These are phyloP conservation scores for Ogataea neopini DNA, from an alignment of 805 yeast genomes.

Conservation along the genomic window DNA sequence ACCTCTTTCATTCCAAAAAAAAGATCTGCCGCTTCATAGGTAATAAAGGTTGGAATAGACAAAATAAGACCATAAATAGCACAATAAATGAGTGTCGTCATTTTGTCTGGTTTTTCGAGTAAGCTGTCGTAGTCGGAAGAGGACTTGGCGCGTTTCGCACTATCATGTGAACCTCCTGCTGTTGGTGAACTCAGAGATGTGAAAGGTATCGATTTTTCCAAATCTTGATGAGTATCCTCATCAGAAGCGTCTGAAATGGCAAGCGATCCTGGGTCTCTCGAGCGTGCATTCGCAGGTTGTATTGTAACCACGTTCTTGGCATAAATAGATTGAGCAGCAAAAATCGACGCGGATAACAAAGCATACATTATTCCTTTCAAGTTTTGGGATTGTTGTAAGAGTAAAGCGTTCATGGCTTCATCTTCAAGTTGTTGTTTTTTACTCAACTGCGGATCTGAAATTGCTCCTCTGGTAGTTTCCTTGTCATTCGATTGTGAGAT, in stretches of 20 bases:
- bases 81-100: conserved; percentile 79
- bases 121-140: conserved; percentile 9
- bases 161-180: neutral
- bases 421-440: conserved; percentile 11
- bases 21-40: conserved; percentile 52
- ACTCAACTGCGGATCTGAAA: conserved; percentile 18
- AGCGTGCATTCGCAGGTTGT: conserved; percentile 20
- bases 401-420: conserved; percentile 4
- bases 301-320: conserved; percentile 77
- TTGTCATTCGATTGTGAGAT: conserved; percentile 30
- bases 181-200: neutral
- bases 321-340: conserved; percentile 84
- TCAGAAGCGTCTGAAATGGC: conserved; percentile 12
- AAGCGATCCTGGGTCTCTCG: conserved; percentile 19
- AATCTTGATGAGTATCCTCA: conserved; percentile 4
- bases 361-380: conserved; percentile 70
- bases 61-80: conserved; percentile 69
- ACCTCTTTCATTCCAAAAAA: conserved; percentile 12
- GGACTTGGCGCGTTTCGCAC: neutral
- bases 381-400: conserved; percentile 30
- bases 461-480: conserved; percentile 14
- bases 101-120: conserved; percentile 64
- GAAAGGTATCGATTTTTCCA: conserved; percentile 9
- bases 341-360: conserved; percentile 64
- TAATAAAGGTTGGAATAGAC: conserved; percentile 73